phyloP scores from a whole-genome alignment of 441 rosid species.

The Pelargonium myrrhifolium region DNA sequence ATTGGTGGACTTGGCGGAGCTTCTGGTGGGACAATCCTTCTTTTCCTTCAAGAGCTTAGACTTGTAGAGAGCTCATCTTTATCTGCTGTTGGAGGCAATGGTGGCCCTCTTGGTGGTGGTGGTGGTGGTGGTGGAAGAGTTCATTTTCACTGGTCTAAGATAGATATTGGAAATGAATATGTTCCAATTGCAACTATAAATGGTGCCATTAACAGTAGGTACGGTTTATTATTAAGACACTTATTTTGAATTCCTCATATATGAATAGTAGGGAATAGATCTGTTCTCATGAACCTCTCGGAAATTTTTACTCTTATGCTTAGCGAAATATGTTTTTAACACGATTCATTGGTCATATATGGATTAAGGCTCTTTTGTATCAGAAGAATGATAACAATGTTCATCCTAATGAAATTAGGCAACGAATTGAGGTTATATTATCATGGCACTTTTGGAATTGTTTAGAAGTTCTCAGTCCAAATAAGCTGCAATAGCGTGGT shows the following conservation, averaged over 20 bases:
- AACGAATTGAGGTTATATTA: too few relatives aligned
- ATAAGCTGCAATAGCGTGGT: neutral
- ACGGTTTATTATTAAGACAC: constrained; percentile 16
- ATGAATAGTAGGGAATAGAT: neutral
- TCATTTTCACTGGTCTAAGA: constrained; percentile 95
- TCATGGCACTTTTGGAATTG: neutral
- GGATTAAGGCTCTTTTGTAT: too few relatives aligned
- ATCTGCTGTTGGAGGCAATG: constrained; percentile 77
- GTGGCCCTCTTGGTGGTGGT: constrained; percentile 87
- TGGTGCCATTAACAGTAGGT: constrained; percentile 76
- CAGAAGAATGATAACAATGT: too few relatives aligned
- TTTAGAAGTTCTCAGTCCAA: neutral
- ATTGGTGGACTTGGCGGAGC: constrained; percentile 94
- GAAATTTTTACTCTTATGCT: neutral
- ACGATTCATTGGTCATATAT: constrained; percentile 26
- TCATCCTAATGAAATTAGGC: too few relatives aligned
- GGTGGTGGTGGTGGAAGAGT: constrained; percentile 99
- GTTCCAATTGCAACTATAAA: constrained; percentile 63
- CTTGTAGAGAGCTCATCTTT: constrained; percentile 62
- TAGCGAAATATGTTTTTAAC: neutral
- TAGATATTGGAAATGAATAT: constrained; percentile 67
- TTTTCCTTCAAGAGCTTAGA: constrained; percentile 78
- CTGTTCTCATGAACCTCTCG: neutral
- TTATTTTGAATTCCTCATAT: neutral
- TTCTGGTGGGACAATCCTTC: constrained; percentile 96